Percentiles rank a stretch among this genome's conserved stretches.
phyloP scores from a whole-genome alignment of 495 filamentous ascomycete species.

The Podospora comata region DNA sequence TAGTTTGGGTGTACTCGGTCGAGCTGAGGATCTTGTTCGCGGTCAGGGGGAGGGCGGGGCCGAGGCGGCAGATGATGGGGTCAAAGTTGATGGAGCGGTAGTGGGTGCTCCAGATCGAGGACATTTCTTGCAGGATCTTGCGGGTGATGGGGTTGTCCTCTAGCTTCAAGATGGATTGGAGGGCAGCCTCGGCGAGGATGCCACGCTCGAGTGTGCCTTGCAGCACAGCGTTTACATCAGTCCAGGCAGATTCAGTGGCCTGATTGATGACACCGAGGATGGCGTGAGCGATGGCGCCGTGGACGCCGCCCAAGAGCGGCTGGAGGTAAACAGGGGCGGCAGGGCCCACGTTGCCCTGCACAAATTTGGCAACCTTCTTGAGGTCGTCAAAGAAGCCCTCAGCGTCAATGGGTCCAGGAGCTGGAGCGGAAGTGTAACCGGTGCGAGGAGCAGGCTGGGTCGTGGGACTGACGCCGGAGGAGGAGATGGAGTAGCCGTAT shows the following conservation, averaged over 20 bases:
- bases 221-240: background rate
- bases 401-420: background rate
- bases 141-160: constrained; percentile 7
- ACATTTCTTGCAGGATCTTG: constrained; percentile 20
- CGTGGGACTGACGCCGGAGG: too few relatives aligned
- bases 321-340: background rate
- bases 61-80: constrained; percentile 17
- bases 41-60: constrained; percentile 18
- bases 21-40: constrained; percentile 21
- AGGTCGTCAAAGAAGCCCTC: constrained; percentile 33
- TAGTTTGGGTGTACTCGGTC: constrained; percentile 8
- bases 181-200: constrained; percentile 25
- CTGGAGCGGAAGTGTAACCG: background rate
- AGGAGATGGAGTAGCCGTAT: background rate
- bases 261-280: constrained; percentile 28
- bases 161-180: constrained; percentile 24
- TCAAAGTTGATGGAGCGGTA: constrained; percentile 16
- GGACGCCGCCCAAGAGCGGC: constrained; percentile 24
- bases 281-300: constrained; percentile 20
- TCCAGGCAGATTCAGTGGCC: constrained; percentile 20
- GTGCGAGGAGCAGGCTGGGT: background rate
- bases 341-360: constrained; percentile 18
- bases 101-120: constrained; percentile 7
- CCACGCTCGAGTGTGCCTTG: constrained; percentile 21
- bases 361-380: constrained; percentile 18